Base-by-base conservation (phyloP, 2,329 filamentous ascomycete genomes). In the Verticillium alfalfae region DNA sequence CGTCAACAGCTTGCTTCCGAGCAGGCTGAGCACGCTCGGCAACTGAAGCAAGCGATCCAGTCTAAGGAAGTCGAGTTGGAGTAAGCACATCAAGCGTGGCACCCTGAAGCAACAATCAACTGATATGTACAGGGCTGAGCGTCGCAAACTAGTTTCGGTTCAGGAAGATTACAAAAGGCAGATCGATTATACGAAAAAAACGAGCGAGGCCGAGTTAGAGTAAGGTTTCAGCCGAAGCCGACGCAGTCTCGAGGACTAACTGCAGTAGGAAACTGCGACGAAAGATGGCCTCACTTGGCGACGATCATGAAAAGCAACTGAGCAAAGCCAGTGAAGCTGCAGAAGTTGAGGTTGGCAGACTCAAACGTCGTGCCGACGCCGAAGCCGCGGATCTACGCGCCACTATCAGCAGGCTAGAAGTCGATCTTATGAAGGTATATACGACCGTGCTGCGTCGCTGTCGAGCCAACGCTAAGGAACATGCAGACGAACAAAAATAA, bases 321-420 rank as follows among this genome's bases (percentile, higher is more conserved):
- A 78, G 79, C 2, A 77, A 81, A 52, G 75, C 75, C 31, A 79
- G 79, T 55, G 84, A 81, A 64, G 73, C 73, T 4, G 73, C 78
- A 0, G 78, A 84, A 62, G 74, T 77, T 2, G 84, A 87, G 60
- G 69, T 75, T 1, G 81, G 84, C 57, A 78, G 82, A 39, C 70
- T 77, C 3, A 77, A 78, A 60, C 76, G 79, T 34, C 75, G 82
- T 52, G 72, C 75, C 34, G 88, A 90, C 54, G 85, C 84, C 1
- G 87, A 91, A 67, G 79, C 84, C 59, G 81, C 84, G n/a, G 86
- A 88, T 64, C 73, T 91, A 13, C 83, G 83, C 67, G 82, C 81
- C 31, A 87, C 80, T 1, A 81, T 89, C 34, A 84, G 82, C 60
- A 80, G 82, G 55, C 75, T 92, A 16, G 84, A 90, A 70, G 82